These are phyloP conservation scores for Ophiocordyceps polyrhachis-furcata DNA, from an alignment of 2,329 filamentous ascomycete genomes.

Conservation along the genomic window DNA sequence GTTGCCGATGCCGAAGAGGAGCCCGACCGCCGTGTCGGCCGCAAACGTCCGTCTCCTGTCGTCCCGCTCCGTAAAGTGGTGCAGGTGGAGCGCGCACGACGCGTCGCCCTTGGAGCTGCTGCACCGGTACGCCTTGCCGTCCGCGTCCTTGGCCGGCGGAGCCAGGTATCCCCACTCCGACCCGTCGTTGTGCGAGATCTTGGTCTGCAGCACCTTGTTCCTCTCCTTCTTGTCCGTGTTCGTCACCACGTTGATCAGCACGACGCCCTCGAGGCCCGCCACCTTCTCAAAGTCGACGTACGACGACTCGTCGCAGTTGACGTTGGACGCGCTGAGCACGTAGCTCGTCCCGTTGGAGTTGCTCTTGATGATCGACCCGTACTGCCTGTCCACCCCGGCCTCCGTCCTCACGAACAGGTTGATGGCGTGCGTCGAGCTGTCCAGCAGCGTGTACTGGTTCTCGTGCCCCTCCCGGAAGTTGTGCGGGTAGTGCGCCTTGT, in stretches of 20 bases:
- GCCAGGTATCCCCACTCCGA: slow-evolving; percentile 64
- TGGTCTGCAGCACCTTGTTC: slow-evolving; percentile 67
- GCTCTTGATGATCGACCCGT: slow-evolving; percentile 86
- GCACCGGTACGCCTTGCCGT: slow-evolving; percentile 57
- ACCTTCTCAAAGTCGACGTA: slow-evolving; percentile 97
- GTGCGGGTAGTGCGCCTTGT: slow-evolving; percentile 66
- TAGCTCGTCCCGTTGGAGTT: slow-evolving; percentile 98
- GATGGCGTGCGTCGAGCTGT: slow-evolving; percentile 85
- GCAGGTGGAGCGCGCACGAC: slow-evolving; percentile 75
- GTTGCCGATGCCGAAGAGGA: slow-evolving; percentile 86
- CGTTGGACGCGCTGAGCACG: slow-evolving; percentile 59
- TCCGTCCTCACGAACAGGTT: slow-evolving; percentile 85
- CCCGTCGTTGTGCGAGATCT: slow-evolving; percentile 94
- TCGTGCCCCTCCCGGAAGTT: slow-evolving; percentile 67
- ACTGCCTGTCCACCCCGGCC: slow-evolving; percentile 42
- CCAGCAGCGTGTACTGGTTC: slow-evolving; percentile 77
- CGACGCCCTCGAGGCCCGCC: slow-evolving; percentile 76
- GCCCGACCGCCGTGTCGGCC: slow-evolving; percentile 68
- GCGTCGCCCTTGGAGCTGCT: slow-evolving; percentile 35
- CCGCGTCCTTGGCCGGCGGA: slow-evolving; percentile 51
- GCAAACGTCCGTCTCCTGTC: slow-evolving; percentile 76
- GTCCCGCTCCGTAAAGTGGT: slow-evolving; percentile 80
- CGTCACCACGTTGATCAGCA: slow-evolving; percentile 66
- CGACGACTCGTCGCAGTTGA: slow-evolving; percentile 60
- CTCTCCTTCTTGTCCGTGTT: slow-evolving; percentile 60